A percentile compares a stretch with the other conserved stretches of the same genome.
phyloP scores from a whole-genome alignment of 495 filamentous ascomycete species.

The Xylaria acuta region DNA sequence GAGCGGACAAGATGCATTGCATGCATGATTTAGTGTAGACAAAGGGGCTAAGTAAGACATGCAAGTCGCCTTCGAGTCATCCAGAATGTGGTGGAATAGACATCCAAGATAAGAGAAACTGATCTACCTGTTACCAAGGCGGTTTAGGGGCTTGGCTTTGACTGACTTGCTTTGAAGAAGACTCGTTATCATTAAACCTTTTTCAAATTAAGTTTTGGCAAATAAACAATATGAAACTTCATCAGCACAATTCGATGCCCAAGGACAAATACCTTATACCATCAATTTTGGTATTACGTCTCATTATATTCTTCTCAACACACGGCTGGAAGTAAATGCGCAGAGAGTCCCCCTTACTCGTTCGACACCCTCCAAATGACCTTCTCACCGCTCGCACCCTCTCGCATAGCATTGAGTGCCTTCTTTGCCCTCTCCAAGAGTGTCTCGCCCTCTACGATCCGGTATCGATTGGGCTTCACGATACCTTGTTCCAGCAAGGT shows the following conservation, averaged over 20 bases:
- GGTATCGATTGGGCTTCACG: conserved; percentile 54
- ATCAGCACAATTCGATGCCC: background rate
- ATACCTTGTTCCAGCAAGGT: conserved; percentile 50
- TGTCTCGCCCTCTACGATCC: conserved; percentile 54
- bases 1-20: conserved; percentile 8
- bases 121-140: background rate
- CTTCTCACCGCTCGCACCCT: conserved; percentile 56
- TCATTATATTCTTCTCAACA: background rate
- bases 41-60: conserved; percentile 4
- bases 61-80: conserved; percentile 10
- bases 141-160: background rate
- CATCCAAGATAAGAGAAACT: background rate
- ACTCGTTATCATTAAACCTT: no score
- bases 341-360: background rate
- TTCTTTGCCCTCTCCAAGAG: conserved; percentile 57
- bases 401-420: conserved; percentile 49
- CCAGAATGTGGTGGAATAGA: conserved; percentile 2
- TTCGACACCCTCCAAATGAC: conserved; percentile 54
- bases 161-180: no score
- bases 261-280: background rate
- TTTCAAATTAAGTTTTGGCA: no score
- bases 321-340: background rate
- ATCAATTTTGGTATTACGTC: background rate
- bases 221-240: background rate
- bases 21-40: background rate